These are phyloP conservation scores for Nicotiana tomentosiformis DNA, from an alignment of 257 asterid genomes.

Conservation along the genomic window DNA sequence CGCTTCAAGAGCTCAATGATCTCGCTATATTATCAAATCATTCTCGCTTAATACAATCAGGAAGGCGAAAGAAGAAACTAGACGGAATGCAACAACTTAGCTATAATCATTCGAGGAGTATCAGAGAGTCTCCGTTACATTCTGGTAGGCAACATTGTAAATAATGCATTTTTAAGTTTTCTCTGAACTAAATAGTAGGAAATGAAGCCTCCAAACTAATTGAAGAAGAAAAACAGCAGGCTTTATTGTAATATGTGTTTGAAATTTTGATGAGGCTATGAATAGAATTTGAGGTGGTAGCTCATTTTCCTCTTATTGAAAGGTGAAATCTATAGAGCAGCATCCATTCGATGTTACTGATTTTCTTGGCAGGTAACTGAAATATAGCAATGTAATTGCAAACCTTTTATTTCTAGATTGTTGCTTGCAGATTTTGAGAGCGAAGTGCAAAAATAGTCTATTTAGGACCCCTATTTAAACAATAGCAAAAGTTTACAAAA, in stretches of 20 bases:
- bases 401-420: neutral
- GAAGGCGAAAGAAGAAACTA: constrained; percentile 51
- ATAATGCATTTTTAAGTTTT: constrained; percentile 13
- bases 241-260: constrained; percentile 4
- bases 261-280: constrained; percentile 3
- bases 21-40: constrained; percentile 66
- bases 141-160: constrained; percentile 46
- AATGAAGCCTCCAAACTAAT: constrained; percentile 6
- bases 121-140: constrained; percentile 41
- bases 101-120: constrained; percentile 37
- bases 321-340: neutral
- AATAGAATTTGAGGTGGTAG: constrained; percentile 5
- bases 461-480: too few species aligned
- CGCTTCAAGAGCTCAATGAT: constrained; percentile 69
- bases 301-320: neutral
- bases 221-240: constrained; percentile 2
- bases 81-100: constrained; percentile 44
- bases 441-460: too few species aligned
- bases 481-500: too few species aligned
- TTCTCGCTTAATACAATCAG: constrained; percentile 50
- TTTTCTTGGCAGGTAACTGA: neutral
- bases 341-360: neutral
- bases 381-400: neutral
- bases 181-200: neutral
- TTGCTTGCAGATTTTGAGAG: neutral